Conservation (phyloP, 2,329 filamentous ascomycete genomes). For the Ophiocordyceps camponoti-saundersi region DNA sequence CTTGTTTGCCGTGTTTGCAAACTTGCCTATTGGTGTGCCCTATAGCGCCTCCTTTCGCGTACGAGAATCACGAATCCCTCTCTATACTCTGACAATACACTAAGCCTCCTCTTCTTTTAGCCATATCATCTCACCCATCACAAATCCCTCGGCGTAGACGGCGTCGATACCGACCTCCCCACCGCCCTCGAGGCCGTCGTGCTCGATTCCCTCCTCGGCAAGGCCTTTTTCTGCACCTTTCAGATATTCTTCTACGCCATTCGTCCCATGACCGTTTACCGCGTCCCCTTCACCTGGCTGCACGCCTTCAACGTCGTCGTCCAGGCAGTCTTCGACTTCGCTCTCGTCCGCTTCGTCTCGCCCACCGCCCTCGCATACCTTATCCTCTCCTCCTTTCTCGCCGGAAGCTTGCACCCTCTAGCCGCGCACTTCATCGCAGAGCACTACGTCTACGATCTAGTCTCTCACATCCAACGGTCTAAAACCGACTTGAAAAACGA, state of each 20-base stretch:
- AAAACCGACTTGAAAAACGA: slow-evolving; percentile 28
- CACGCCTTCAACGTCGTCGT: slow-evolving; percentile 66
- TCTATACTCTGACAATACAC: not conserved
- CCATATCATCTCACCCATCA: slow-evolving; percentile 98
- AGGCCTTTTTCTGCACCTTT: slow-evolving; percentile 98
- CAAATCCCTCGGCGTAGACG: slow-evolving; percentile 93
- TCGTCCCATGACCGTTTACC: slow-evolving; percentile 87
- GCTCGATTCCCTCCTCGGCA: slow-evolving; percentile 86
- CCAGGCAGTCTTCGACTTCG: slow-evolving; percentile 63
- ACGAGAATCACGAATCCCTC: slow-evolving; percentile 19
- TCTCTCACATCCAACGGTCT: slow-evolving; percentile 34
- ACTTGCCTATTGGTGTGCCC: slow-evolving; percentile 86
- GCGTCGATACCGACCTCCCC: slow-evolving; percentile 88
- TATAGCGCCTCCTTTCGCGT: slow-evolving; percentile 93
- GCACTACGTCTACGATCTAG: slow-evolving; percentile 69
- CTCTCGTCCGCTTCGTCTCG: slow-evolving; percentile 44
- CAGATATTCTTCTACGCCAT: slow-evolving; percentile 98
- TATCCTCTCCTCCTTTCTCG: slow-evolving; percentile 78
- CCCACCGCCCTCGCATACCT: slow-evolving; percentile 61
- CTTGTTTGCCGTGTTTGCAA: slow-evolving; percentile 79
- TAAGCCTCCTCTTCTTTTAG: slow-evolving; percentile 19
- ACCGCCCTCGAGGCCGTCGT: slow-evolving; percentile 83
- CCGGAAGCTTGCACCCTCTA: slow-evolving; percentile 82
- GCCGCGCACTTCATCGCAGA: slow-evolving; percentile 98
- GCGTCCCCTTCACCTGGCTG: slow-evolving; percentile 69